Evolutionary conservation across 164 flowering plant genomes (phyloP).

Genomic region (Houttuynia cordata): DNA sequence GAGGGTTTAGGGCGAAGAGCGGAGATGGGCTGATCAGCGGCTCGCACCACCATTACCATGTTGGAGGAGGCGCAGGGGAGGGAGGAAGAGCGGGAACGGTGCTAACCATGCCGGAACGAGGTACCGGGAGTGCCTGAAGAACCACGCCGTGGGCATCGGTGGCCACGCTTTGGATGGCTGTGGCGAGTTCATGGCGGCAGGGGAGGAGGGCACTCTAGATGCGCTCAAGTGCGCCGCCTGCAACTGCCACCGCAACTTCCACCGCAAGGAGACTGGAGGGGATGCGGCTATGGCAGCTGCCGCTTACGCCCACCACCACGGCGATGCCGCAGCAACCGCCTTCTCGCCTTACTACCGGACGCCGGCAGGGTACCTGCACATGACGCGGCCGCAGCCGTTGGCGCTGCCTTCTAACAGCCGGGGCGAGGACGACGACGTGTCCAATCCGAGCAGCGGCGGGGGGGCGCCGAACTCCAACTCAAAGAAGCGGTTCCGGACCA

Average conservation of each 20-base stretch:
- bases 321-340: constrained; percentile 3
- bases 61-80: not conserved
- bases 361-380: constrained; percentile 35
- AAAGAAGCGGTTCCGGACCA: constrained; percentile 38
- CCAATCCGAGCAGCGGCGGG: constrained; percentile 20
- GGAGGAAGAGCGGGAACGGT: not conserved
- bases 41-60: not conserved
- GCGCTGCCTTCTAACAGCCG: constrained; percentile 38
- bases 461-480: not conserved
- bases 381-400: constrained; percentile 22
- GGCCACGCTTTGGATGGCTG: constrained; percentile 67
- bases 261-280: constrained; percentile 39
- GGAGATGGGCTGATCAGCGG: not conserved
- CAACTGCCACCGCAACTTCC: constrained; percentile 68
- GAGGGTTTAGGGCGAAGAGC: not conserved
- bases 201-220: constrained; percentile 43
- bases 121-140: constrained; percentile 57
- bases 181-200: constrained; percentile 65
- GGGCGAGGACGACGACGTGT: constrained; percentile 32
- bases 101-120: constrained; percentile 2
- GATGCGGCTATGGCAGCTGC: not conserved
- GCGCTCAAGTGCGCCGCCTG: constrained; percentile 70
- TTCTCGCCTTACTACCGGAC: constrained; percentile 27
- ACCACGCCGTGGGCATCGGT: constrained; percentile 60
- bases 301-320: not conserved